Evolutionary conservation across 202 grass and related monocot species (phyloP).

Genomic region (Dendrocalamus latiflorus): DNA sequence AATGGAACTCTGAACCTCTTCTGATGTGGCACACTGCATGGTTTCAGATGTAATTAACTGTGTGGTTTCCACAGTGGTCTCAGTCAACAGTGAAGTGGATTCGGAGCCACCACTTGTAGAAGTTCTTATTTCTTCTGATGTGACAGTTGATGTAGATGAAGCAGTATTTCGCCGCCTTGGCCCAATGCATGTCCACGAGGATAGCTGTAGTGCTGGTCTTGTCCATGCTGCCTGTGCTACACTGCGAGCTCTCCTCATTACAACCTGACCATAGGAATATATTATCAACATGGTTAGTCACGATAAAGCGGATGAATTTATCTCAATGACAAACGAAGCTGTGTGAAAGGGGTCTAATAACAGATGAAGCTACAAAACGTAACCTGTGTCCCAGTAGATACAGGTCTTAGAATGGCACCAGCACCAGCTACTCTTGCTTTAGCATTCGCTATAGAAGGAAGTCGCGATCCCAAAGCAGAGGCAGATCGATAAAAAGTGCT

Average conservation of each 20-base stretch:
- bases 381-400: slow-evolving; percentile 92
- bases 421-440: slow-evolving; percentile 91
- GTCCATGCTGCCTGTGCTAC: slow-evolving; percentile 90
- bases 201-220: slow-evolving; percentile 61
- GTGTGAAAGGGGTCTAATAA: neutral
- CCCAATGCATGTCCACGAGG: slow-evolving; percentile 94
- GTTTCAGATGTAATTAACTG: slow-evolving; percentile 50
- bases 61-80: slow-evolving; percentile 40
- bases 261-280: slow-evolving; percentile 53
- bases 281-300: neutral
- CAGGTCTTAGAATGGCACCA: slow-evolving; percentile 90
- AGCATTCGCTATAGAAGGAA: slow-evolving; percentile 96
- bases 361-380: slow-evolving; percentile 2
- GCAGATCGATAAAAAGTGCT: slow-evolving; percentile 96
- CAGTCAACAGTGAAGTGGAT: slow-evolving; percentile 40
- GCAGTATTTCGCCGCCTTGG: slow-evolving; percentile 60
- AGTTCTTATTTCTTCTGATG: slow-evolving; percentile 44
- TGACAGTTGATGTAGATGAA: slow-evolving; percentile 40
- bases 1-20: slow-evolving; percentile 38
- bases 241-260: slow-evolving; percentile 82
- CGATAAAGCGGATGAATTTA: neutral
- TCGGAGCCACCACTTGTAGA: slow-evolving; percentile 21
- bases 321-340: no score
- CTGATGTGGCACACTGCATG: slow-evolving; percentile 34
- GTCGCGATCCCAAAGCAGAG: slow-evolving; percentile 80